A percentile compares a stretch with the other conserved stretches of the same genome.
phyloP scores from a whole-genome alignment of 306 rosid genomes.

The Biancaea sappan region DNA sequence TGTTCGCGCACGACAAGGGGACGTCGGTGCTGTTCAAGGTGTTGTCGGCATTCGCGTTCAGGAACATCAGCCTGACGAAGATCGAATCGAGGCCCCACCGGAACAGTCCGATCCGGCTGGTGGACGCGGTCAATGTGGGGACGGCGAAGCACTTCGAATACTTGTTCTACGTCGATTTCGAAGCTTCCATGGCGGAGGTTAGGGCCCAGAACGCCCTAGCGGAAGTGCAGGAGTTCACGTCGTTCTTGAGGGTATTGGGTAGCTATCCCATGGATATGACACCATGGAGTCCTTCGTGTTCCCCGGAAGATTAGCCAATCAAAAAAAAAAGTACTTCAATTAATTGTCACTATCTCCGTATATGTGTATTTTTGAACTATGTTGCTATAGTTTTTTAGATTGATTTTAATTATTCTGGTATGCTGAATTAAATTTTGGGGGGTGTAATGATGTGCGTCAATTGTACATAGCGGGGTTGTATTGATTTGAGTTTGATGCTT shows the following conservation, averaged over 20 bases:
- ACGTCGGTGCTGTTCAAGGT: conserved; percentile 94
- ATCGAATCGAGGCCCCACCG: conserved; percentile 93
- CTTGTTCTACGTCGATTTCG: conserved; percentile 89
- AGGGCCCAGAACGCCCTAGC: conserved; percentile 94
- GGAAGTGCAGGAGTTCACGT: conserved; percentile 96
- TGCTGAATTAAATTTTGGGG: not conserved
- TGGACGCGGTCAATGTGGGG: conserved; percentile 85
- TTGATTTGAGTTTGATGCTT: not conserved
- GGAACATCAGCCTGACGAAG: conserved; percentile 92
- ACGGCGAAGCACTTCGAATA: conserved; percentile 96
- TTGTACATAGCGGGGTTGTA: not conserved
- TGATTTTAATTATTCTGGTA: not conserved
- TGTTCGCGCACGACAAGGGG: conserved; percentile 93
- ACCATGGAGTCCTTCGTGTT: conserved; percentile 58
- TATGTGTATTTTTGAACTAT: not conserved
- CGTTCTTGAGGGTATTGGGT: conserved; percentile 87
- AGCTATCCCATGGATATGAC: conserved; percentile 99
- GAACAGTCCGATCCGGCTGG: conserved; percentile 86
- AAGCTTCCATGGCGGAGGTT: conserved; percentile 94
- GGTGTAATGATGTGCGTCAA: not conserved
- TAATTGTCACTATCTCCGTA: no score
- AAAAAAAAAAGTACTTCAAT: no score
- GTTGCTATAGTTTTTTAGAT: not conserved
- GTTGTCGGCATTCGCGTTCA: conserved; percentile 83
- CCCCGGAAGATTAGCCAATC: conserved; percentile 37